Evolutionary conservation across 2,329 filamentous ascomycete genomes (phyloP).

Genomic region (Arthroderma sp.): DNA sequence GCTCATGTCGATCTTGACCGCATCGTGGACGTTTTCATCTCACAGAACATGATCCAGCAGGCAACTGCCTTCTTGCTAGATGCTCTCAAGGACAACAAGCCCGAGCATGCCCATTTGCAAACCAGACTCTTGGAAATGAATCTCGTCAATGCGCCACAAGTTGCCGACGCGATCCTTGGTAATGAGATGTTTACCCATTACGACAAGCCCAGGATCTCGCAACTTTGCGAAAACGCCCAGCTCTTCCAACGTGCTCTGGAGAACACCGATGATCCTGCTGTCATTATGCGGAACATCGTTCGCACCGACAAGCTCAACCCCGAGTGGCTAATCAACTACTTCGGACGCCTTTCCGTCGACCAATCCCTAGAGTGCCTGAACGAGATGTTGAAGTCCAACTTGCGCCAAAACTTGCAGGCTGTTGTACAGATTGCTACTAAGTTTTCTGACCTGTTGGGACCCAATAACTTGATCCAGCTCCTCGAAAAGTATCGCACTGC

Average conservation of each 20-base stretch:
- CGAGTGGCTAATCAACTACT: conserved; percentile 85
- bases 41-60: conserved; percentile 94
- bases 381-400: conserved; percentile 92
- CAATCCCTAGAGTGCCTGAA: conserved; percentile 89
- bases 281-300: conserved; percentile 82
- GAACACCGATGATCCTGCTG: conserved; percentile 79
- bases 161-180: conserved; percentile 91
- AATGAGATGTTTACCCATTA: conserved; percentile 99
- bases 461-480: conserved; percentile 78
- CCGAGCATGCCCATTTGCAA: conserved; percentile 85
- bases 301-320: conserved; percentile 72
- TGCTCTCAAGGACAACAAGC: conserved; percentile 85
- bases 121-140: conserved; percentile 98
- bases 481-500: conserved; percentile 96
- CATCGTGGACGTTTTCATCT: conserved; percentile 95
- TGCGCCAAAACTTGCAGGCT: conserved; percentile 88
- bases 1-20: conserved; percentile 84
- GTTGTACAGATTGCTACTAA: conserved; percentile 95
- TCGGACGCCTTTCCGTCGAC: conserved; percentile 87
- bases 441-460: conserved; percentile 85
- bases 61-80: conserved; percentile 96
- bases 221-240: conserved; percentile 85
- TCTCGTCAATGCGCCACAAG: conserved; percentile 86
- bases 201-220: conserved; percentile 76
- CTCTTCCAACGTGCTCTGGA: conserved; percentile 78